These are phyloP conservation scores for Coemansia sp. DNA, from an alignment of 192 early-diverging fungal genomes.

Conservation along the genomic window DNA sequence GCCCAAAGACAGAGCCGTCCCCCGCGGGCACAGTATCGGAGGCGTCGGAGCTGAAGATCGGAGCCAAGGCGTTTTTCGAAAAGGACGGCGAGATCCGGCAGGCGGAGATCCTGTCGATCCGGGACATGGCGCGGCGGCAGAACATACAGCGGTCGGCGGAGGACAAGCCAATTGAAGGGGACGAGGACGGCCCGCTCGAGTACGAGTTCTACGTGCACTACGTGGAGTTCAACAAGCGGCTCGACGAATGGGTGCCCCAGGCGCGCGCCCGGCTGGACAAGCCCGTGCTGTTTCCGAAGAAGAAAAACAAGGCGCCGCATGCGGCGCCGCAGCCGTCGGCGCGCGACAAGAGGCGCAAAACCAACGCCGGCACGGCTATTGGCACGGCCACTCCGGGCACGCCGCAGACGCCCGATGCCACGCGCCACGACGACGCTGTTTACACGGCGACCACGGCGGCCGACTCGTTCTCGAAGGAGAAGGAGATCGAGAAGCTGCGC, in stretches of 20 bases:
- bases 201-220: constrained; percentile 96
- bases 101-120: constrained; percentile 85
- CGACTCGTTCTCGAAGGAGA: constrained; percentile 82
- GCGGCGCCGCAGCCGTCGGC: constrained; percentile 32
- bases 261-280: constrained; percentile 66
- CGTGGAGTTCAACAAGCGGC: constrained; percentile 95
- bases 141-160: constrained; percentile 49
- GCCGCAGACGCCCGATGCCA: constrained; percentile 47
- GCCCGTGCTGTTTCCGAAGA: constrained; percentile 72
- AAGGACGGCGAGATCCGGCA: constrained; percentile 69
- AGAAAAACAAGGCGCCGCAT: constrained; percentile 54
- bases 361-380: constrained; percentile 47
- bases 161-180: constrained; percentile 47
- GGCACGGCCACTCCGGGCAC: constrained; percentile 28
- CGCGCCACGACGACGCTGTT: constrained; percentile 46
- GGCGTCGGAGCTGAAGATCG: constrained; percentile 52
- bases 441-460: constrained; percentile 35
- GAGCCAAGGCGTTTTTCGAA: constrained; percentile 66
- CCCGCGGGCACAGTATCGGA: constrained; percentile 18
- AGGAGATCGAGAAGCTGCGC: constrained; percentile 95
- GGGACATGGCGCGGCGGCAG: constrained; percentile 53
- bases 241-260: constrained; percentile 92
- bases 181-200: constrained; percentile 28
- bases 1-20: constrained; percentile 26
- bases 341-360: constrained; percentile 55